Evolutionary conservation across 2,329 filamentous ascomycete genomes (phyloP).

Genomic region (Neoascochyta sp.): DNA sequence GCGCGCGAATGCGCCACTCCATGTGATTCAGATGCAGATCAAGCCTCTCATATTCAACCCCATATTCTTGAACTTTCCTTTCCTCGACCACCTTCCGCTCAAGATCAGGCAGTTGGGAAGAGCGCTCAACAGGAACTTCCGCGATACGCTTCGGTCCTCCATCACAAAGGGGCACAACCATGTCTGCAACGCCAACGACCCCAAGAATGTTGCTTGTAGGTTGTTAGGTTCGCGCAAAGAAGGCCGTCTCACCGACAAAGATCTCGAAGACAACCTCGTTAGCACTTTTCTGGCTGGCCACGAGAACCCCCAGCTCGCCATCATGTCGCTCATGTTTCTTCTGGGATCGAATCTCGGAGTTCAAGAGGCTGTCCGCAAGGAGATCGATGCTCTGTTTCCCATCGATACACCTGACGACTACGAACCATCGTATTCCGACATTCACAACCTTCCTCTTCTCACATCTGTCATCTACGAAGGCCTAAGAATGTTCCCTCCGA

Average conservation of each 20-base stretch:
- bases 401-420: constrained; percentile 10
- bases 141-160: constrained; percentile 15
- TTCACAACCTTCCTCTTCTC: constrained; percentile 43
- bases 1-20: constrained; percentile 15
- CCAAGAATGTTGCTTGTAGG: constrained; percentile 17
- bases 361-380: constrained; percentile 18
- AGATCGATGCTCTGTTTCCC: constrained; percentile 15
- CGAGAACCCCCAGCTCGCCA: constrained; percentile 24
- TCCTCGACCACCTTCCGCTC: constrained; percentile 20
- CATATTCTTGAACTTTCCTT: constrained; percentile 26
- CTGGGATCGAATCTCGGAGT: constrained; percentile 17
- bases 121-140: constrained; percentile 17
- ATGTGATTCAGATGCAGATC: constrained; percentile 21
- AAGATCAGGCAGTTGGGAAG: constrained; percentile 19
- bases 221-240: constrained; percentile 19
- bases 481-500: constrained; percentile 49
- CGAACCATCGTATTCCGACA: constrained; percentile 16
- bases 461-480: constrained; percentile 47
- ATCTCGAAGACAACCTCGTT: constrained; percentile 25
- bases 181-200: constrained; percentile 19
- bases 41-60: constrained; percentile 28
- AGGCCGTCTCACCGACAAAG: constrained; percentile 21
- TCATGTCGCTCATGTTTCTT: constrained; percentile 26
- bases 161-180: constrained; percentile 24
- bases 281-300: constrained; percentile 27